These are phyloP conservation scores for Rossbeevera mucosa DNA, from an alignment of 768 basidiomycete genomes.

Conservation along the genomic window DNA sequence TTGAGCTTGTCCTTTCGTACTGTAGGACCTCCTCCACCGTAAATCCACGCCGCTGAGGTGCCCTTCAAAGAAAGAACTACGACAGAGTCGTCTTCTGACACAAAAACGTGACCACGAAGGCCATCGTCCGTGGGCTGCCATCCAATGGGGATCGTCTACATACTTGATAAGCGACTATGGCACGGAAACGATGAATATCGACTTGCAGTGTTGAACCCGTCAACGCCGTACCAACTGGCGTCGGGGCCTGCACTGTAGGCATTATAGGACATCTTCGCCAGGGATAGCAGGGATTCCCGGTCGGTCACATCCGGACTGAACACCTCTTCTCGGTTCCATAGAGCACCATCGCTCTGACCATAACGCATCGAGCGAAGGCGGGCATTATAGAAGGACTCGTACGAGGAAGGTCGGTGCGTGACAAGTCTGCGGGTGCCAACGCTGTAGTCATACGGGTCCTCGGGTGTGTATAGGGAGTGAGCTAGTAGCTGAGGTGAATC, in stretches of 20 bases:
- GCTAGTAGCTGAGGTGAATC: conserved; percentile 29
- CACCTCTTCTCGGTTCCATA: conserved; percentile 66
- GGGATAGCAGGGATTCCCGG: conserved; percentile 63
- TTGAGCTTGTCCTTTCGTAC: conserved; percentile 87
- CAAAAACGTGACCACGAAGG: conserved; percentile 88
- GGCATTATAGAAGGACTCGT: conserved; percentile 29
- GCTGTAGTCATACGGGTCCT: conserved; percentile 35
- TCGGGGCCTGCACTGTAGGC: conserved; percentile 59
- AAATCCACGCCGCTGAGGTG: conserved; percentile 69
- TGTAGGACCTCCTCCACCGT: conserved; percentile 78
- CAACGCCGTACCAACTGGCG: conserved; percentile 68
- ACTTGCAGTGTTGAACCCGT: conserved; percentile 59
- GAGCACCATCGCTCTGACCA: conserved; percentile 36
- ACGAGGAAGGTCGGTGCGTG: conserved; percentile 47
- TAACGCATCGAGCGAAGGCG: conserved; percentile 36
- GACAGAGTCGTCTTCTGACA: conserved; percentile 76
- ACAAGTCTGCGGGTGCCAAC: conserved; percentile 38
- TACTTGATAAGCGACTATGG: not conserved
- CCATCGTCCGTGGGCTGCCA: conserved; percentile 91
- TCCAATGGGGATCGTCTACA: conserved; percentile 70
- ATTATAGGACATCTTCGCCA: conserved; percentile 90
- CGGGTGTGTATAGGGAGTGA: conserved; percentile 20
- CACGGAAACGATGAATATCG: not conserved
- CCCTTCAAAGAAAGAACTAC: conserved; percentile 90
- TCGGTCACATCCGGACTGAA: conserved; percentile 67